Conservation (phyloP, 192 early-diverging fungal species). For the Coemansia sp. region DNA sequence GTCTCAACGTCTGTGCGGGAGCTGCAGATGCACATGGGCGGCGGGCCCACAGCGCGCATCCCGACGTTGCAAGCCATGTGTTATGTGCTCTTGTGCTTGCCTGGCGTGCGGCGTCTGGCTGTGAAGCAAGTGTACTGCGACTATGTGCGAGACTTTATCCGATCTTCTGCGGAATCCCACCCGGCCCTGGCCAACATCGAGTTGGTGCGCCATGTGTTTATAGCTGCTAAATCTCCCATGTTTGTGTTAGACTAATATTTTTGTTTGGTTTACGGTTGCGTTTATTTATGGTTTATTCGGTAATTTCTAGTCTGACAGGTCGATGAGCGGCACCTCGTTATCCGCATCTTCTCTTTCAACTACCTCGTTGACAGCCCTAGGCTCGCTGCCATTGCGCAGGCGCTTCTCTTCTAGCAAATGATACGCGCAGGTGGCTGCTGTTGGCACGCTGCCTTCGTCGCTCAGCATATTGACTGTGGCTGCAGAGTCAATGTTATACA, state of each 20-base stretch:
- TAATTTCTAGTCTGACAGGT: not conserved
- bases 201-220: slow-evolving; percentile 24
- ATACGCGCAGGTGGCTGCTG: not conserved
- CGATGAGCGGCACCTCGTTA: no score
- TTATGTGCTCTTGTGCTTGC: slow-evolving; percentile 32
- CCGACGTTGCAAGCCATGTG: slow-evolving; percentile 36
- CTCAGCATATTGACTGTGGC: not conserved
- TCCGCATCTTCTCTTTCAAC: not conserved
- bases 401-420: slow-evolving; percentile 8
- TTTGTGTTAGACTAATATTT: not conserved
- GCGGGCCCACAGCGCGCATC: slow-evolving; percentile 5
- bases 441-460: not conserved
- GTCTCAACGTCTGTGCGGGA: not conserved
- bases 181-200: slow-evolving; percentile 17
- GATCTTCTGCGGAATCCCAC: not conserved
- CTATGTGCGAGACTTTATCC: slow-evolving; percentile 9
- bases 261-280: no score
- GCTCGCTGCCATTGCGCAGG: not conserved
- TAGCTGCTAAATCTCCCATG: slow-evolving; percentile 10
- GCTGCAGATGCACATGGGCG: slow-evolving; percentile 40
- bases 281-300: no score
- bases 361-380: not conserved
- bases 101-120: slow-evolving; percentile 12
- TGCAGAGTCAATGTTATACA: not conserved
- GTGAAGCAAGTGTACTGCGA: slow-evolving; percentile 29